Base-by-base conservation (phyloP, 2,329 filamentous ascomycete genomes). In the Kalmusia sp. region DNA sequence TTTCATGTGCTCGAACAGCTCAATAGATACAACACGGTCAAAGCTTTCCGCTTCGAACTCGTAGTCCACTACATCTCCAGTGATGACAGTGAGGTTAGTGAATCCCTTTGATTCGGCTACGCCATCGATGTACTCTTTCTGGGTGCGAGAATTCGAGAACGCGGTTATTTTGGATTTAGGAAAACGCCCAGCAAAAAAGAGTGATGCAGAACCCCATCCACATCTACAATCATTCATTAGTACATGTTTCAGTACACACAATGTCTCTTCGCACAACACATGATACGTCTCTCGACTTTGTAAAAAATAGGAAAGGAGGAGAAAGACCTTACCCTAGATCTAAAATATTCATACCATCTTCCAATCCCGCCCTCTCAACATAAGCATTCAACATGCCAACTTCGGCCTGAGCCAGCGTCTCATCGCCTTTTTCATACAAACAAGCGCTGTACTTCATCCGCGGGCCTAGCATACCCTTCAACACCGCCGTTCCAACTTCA, bases 1-100 rank as follows among this genome's bases (percentile, higher is more conserved):
- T 70, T 90, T 90, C 87, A 90, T 90, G 71, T 90, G 88, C 69
- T 90, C 87, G 65, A 91, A 90, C 11, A 90, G 79, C 80, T 89
- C 88, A 56, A 90, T 87, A 6, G 84, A 87, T 14, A 90, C 77
- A 1, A 90, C 84, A 11, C 87, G 80, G 67, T 90, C 88, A 62
- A 85, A 90, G 4, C 69, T 76, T 22, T 77, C 76, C 8, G 76
- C 69, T 54, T 83, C 76, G 63, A 90, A 90, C 62, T 88, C 84
- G 63, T 88, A 85, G 52, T 85, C 82, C 14, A 86, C 84, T 1
- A 89, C 82, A 62, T 91, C 82, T 19, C 87, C 87, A 0, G 87
- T 90, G 55, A 90, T 82, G 55, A 89, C 84, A 0, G 72, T 78
- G 11, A 90, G 70, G 58, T 90, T 90, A 2, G 62, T 78, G 39